Percentiles rank a stretch among this genome's conserved stretches.
Evolutionary conservation across 345 rosid genomes (phyloP).

Genomic region (Gynandropsis gynandra): DNA sequence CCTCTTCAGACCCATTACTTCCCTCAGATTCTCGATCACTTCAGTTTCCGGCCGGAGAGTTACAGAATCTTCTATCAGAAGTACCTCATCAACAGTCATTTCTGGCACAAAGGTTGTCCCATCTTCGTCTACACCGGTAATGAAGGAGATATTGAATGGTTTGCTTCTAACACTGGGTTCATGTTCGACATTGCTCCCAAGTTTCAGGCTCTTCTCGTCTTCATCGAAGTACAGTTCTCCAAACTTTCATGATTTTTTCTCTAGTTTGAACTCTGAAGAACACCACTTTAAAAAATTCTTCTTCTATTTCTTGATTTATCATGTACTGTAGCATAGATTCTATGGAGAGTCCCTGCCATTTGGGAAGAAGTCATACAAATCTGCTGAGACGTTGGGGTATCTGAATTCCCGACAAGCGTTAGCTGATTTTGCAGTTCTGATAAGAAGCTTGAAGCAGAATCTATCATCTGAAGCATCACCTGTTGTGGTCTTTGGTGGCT

Average conservation of each 20-base stretch:
- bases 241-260: background rate
- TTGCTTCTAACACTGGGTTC: conserved; percentile 76
- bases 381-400: conserved; percentile 58
- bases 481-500: conserved; percentile 79
- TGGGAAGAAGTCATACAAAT: conserved; percentile 48
- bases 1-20: conserved; percentile 45
- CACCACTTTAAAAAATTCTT: background rate
- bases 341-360: conserved; percentile 72
- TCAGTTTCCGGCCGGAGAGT: conserved; percentile 50
- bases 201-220: conserved; percentile 67
- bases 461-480: conserved; percentile 69
- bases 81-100: conserved; percentile 49
- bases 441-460: conserved; percentile 67
- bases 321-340: conserved; percentile 54
- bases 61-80: conserved; percentile 54
- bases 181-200: conserved; percentile 74
- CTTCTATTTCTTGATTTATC: background rate
- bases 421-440: conserved; percentile 66
- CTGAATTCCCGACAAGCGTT: conserved; percentile 72
- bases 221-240: conserved; percentile 52
- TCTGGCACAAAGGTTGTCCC: conserved; percentile 54
- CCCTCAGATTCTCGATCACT: conserved; percentile 71
- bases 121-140: conserved; percentile 74
- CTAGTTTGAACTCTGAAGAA: conserved; percentile 6
- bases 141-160: conserved; percentile 84